Percentiles rank a stretch among this genome's conserved stretches.
These are phyloP conservation scores for Nannochloris sp. DNA, from an alignment of 139 green algal genomes.

Conservation along the genomic window DNA sequence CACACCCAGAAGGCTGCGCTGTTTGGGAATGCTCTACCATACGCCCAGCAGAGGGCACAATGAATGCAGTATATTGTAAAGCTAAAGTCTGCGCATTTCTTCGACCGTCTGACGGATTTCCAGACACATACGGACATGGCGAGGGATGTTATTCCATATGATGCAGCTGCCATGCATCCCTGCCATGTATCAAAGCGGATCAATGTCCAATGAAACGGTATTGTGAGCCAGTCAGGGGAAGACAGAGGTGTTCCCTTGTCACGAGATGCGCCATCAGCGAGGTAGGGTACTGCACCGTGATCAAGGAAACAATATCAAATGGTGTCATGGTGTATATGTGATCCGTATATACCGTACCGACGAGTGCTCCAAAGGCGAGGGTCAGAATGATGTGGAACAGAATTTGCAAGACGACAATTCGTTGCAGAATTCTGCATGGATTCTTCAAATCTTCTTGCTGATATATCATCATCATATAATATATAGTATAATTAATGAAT, in stretches of 20 bases:
- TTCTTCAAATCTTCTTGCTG: no score
- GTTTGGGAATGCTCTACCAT: slow-evolving; percentile 51
- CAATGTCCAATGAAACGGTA: slow-evolving; percentile 42
- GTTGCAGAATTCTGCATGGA: no score
- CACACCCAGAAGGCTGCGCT: slow-evolving; percentile 54
- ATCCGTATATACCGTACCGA: no score
- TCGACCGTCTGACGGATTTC: slow-evolving; percentile 64
- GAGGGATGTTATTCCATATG: slow-evolving; percentile 45
- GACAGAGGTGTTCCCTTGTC: neutral
- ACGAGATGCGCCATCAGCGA: neutral
- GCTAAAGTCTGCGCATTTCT: slow-evolving; percentile 94
- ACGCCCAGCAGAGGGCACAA: slow-evolving; percentile 36
- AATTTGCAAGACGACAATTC: no score
- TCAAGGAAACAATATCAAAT: no score
- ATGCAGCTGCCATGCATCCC: slow-evolving; percentile 44
- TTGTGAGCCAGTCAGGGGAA: neutral
- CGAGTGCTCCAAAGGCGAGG: no score
- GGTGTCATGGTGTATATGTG: no score
- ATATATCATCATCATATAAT: no score
- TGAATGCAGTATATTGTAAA: slow-evolving; percentile 78
- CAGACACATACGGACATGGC: slow-evolving; percentile 29
- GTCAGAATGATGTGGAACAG: no score
- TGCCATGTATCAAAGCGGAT: slow-evolving; percentile 37
- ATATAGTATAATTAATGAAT: no score
- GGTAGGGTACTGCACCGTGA: no score